phyloP scores from a whole-genome alignment of 768 basidiomycete species.

The Collybia mongolica region DNA sequence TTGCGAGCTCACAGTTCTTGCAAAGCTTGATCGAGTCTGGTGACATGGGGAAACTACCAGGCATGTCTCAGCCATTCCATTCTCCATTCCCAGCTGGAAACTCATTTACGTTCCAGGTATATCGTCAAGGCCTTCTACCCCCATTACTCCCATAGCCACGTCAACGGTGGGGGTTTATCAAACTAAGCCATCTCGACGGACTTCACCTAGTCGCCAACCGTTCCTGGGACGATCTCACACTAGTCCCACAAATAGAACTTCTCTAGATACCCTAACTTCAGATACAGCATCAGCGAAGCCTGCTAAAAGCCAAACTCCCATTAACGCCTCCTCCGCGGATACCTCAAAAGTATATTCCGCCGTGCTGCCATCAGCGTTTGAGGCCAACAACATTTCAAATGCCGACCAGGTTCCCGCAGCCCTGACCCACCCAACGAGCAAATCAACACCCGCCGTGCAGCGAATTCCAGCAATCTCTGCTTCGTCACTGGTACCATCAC shows the following conservation, averaged over 20 bases:
- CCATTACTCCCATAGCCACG: neutral
- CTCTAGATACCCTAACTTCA: no score
- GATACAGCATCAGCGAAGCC: no score
- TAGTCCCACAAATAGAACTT: no score
- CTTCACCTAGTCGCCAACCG: neutral
- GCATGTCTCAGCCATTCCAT: neutral
- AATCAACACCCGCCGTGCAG: neutral
- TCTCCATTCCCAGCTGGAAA: neutral
- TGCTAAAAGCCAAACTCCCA: neutral
- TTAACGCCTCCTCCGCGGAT: neutral
- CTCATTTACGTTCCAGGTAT: neutral
- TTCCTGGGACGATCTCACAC: no score
- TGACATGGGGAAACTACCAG: neutral
- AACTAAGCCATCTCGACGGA: neutral
- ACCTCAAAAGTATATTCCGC: neutral
- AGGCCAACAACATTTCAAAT: neutral
- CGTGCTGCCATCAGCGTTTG: no score
- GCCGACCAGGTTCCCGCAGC: neutral
- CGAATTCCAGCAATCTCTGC: no score
- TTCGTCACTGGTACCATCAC: neutral
- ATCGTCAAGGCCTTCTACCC: neutral
- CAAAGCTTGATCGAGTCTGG: neutral
- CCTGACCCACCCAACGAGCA: neutral
- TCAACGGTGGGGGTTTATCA: neutral
- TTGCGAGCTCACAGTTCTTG: slow-evolving; percentile 3